phyloP scores from a whole-genome alignment of 2,329 filamentous ascomycete species.

The Akanthomyces muscarius region DNA sequence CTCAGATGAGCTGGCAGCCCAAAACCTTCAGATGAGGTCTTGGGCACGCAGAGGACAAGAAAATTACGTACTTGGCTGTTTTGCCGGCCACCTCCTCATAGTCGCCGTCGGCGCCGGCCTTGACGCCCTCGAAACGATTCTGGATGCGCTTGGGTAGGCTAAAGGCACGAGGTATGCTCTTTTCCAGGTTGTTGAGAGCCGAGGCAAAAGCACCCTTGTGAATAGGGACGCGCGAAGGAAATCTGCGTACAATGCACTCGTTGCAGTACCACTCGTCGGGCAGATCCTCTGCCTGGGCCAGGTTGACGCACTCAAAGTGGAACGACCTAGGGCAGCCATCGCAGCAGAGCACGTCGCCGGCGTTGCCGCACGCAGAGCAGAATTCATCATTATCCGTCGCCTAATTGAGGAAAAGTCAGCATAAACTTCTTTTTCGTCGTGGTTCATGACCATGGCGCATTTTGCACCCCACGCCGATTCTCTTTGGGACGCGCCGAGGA shows the following conservation, averaged over 20 bases:
- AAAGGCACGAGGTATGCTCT: slow-evolving; percentile 68
- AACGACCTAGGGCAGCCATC: slow-evolving; percentile 88
- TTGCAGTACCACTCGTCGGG: slow-evolving; percentile 85
- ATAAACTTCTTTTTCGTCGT: slow-evolving; percentile 21
- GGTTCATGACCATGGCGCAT: background rate
- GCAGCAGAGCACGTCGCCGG: slow-evolving; percentile 85
- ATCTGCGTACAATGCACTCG: slow-evolving; percentile 54
- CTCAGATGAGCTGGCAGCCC: background rate
- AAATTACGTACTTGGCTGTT: slow-evolving; percentile 54
- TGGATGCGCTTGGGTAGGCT: slow-evolving; percentile 67
- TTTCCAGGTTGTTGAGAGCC: slow-evolving; percentile 62
- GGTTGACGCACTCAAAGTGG: slow-evolving; percentile 84
- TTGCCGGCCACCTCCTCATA: slow-evolving; percentile 69
- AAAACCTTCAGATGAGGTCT: background rate
- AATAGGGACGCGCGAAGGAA: slow-evolving; percentile 42
- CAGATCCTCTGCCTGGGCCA: slow-evolving; percentile 63
- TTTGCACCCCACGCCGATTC: background rate
- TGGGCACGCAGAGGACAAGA: background rate
- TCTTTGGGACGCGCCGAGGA: background rate
- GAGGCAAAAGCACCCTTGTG: slow-evolving; percentile 56
- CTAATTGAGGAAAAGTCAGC: slow-evolving; percentile 33
- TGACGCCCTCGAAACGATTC: slow-evolving; percentile 74
- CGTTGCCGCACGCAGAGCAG: slow-evolving; percentile 80
- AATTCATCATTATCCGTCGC: slow-evolving; percentile 76
- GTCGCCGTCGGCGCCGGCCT: slow-evolving; percentile 70